Evolutionary conservation across 2,329 filamentous ascomycete genomes (phyloP).

Genomic region (Fusarium tricinctum): DNA sequence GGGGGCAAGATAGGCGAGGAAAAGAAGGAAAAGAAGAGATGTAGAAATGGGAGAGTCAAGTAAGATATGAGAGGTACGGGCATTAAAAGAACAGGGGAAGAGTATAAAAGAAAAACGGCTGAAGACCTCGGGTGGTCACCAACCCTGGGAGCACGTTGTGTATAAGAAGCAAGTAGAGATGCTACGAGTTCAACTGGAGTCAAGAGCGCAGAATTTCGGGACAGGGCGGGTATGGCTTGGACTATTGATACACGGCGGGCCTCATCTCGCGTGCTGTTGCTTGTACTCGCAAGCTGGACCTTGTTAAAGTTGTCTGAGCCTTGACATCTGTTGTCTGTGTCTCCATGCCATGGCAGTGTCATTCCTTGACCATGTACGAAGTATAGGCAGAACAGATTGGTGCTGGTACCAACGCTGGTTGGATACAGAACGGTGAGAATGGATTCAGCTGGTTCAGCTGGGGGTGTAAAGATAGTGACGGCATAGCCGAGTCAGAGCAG

Average conservation of each 20-base stretch:
- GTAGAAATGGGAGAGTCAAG: conserved; percentile 31
- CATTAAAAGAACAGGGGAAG: conserved; percentile 32
- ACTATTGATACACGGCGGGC: conserved; percentile 47
- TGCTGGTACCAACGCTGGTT: conserved; percentile 40
- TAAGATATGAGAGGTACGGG: conserved; percentile 34
- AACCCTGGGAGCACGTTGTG: conserved; percentile 41
- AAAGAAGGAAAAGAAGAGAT: conserved; percentile 11
- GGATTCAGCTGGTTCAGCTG: conserved; percentile 36
- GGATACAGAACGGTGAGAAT: conserved; percentile 15
- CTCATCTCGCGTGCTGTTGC: conserved; percentile 45
- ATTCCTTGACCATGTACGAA: conserved; percentile 32
- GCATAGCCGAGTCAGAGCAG: conserved; percentile 19
- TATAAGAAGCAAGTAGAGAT: conserved; percentile 48
- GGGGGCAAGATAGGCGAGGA: conserved; percentile 5
- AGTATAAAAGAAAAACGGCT: conserved; percentile 40
- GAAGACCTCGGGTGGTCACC: conserved; percentile 38
- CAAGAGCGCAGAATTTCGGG: conserved; percentile 41
- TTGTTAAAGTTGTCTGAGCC: conserved; percentile 25
- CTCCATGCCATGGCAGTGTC: conserved; percentile 24
- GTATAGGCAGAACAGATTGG: background rate
- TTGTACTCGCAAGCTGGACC: conserved; percentile 24
- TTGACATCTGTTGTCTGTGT: conserved; percentile 30
- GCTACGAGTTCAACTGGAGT: conserved; percentile 40
- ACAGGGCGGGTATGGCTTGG: conserved; percentile 43
- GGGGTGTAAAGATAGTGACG: conserved; percentile 26